Base-by-base conservation (phyloP, 2,329 filamentous ascomycete genomes). In the Verticillium longisporum region DNA sequence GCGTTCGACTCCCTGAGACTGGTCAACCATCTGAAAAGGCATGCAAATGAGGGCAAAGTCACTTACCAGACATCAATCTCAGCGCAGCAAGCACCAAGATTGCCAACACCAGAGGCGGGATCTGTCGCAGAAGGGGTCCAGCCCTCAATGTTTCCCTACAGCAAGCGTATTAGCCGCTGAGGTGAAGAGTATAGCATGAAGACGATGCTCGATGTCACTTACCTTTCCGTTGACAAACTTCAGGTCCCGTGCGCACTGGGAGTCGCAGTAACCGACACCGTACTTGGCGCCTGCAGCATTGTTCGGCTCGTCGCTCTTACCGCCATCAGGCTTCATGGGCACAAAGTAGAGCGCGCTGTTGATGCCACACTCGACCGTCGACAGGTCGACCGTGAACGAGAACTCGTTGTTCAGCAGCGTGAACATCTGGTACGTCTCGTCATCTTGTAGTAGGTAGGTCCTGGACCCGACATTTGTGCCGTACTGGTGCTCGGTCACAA, bases 301-400 rank as follows among this genome's bases (percentile, higher is more conserved):
- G 71, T 71, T 76, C 6, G 73, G 45, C 70, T 78, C 80, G 67
- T 77, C 79, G 63, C 68, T 67, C 72, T 77, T 70, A 54, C 82
- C 83, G 64, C 83, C 83, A 61, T 84, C 81, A 34, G 77, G 75
- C 56, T 83, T 79, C 83, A 86, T 86, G 64, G 79, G 74, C 26
- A 81, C 78, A 56, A 84, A 80, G 74, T 88, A 88, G 38, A 89
- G 73, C 38, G 86, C 86, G 61, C 84, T 85, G 73, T 90, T 89
- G 65, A 89, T 73, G 61, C 88, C 88, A 67, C 87, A 90, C 56
- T 68, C 82, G 31, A 88, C 77, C 61, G 81, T 80, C 38, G 84
- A 87, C 34, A 87, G 80, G 69, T 89, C 86, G 18, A 88, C 85
- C 61, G 88, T 85, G 62, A 89, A 88, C 41, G 83, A 82, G 70